phyloP scores from a whole-genome alignment of 306 rosid genomes.

The cucumber (Cucumis sativus) region DNA sequence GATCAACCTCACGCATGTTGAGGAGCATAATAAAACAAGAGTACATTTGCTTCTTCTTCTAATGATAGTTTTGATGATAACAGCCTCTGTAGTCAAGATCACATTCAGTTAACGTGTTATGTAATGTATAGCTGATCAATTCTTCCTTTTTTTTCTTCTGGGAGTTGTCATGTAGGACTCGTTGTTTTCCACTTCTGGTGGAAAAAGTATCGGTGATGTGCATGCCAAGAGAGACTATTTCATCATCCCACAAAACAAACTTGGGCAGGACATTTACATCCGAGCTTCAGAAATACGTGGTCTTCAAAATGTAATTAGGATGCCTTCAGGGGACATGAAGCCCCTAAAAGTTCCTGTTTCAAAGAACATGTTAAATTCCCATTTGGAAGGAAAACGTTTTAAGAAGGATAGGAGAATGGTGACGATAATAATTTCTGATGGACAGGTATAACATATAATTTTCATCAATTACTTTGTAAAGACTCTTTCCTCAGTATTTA shows the following conservation, averaged over 20 bases:
- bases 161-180: conserved; percentile 30
- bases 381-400: conserved; percentile 48
- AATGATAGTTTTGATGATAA: background rate
- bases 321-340: conserved; percentile 93
- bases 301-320: conserved; percentile 48
- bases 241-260: conserved; percentile 86
- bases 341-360: conserved; percentile 84
- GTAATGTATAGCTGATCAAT: background rate
- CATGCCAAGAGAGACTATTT: conserved; percentile 51
- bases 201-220: conserved; percentile 34
- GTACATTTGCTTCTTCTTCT: conserved; percentile 26
- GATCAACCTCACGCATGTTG: conserved; percentile 63
- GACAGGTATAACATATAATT: conserved; percentile 39
- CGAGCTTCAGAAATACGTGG: conserved; percentile 82
- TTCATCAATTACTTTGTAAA: background rate
- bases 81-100: background rate
- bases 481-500: background rate
- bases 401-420: conserved; percentile 59
- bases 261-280: conserved; percentile 89
- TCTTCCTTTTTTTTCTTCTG: background rate
- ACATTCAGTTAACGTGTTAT: background rate
- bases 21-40: conserved; percentile 32
- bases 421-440: conserved; percentile 57
- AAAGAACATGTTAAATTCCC: conserved; percentile 86
- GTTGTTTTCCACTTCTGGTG: conserved; percentile 50